Base-by-base conservation (phyloP, 2,329 filamentous ascomycete genomes). In the Teratosphaeria gauchensis region DNA sequence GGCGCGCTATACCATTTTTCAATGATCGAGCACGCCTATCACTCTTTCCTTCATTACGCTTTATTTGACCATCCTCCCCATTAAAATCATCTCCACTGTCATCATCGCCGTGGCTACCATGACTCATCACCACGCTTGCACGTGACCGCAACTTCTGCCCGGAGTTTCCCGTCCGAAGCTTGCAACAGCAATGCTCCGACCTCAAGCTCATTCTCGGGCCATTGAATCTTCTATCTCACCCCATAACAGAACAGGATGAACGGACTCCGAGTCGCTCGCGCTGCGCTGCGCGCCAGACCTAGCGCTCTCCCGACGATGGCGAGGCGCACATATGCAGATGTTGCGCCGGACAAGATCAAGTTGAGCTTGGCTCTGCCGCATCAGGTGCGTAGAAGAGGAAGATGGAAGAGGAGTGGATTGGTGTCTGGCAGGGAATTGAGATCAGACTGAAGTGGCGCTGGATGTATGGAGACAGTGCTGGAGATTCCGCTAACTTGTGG, bases 281-380 rank as follows among this genome's bases (percentile, higher is more conserved):
- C 86, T 78, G 92, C 90, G 80, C 83, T 96, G 76, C 84, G 90
- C 79, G 89, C 85, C 74, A 88, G 87, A 73, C 87, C 91, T 74
- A 80, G 88, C 73, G 83, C 87, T 75, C 80, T 92, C 77, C 84
- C 87, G 76, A 82, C 85, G 69, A 88, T 91, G 77, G 85, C 90
- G 12, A 53, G 52, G 19, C 86, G 94, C 83, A 87, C 87, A 71
- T 99, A 99, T 77, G 94, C 78, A 69, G 78, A 80, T 69, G 78
- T 79, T 67, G 78, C 77, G 67, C 71, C 76, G 59, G 78, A 80
- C 75, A 80, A 80, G 76, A 95, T 99, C 84, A 95, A 95, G 87
- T 87, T 99, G 81, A 96, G 90, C 83, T 83, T 99, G 81, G 86
- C 89, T 76, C 89, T 99, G 71, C 94, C 94, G 80, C 92, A 97